phyloP scores from a whole-genome alignment of 805 yeast species.

The Pichia eremophila region DNA sequence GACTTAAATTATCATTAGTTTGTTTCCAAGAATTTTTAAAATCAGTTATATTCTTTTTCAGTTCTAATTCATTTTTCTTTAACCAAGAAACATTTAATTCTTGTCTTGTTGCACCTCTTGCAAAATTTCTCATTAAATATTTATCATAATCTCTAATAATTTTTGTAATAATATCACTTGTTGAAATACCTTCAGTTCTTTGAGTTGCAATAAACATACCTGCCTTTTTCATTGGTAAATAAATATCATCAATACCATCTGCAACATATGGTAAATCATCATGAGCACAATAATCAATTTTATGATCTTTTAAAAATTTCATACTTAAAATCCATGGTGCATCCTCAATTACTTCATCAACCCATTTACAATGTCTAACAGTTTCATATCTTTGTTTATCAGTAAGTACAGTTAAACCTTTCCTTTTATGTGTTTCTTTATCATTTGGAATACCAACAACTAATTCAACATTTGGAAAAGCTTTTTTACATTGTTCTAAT shows the following conservation, averaged over 20 bases:
- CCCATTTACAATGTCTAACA: constrained; percentile 92
- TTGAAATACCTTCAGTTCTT: constrained; percentile 92
- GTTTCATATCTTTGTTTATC: constrained; percentile 88
- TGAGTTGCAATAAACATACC: constrained; percentile 93
- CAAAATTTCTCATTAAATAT: constrained; percentile 92
- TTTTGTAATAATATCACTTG: constrained; percentile 91
- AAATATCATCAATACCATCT: constrained; percentile 83
- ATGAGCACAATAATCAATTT: constrained; percentile 94
- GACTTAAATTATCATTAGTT: constrained; percentile 57
- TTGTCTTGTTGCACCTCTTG: constrained; percentile 93
- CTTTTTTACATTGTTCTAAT: constrained; percentile 90
- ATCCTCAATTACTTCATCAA: constrained; percentile 87
- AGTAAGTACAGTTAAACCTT: constrained; percentile 85
- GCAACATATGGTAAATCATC: constrained; percentile 94
- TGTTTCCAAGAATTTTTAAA: constrained; percentile 80
- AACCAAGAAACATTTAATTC: constrained; percentile 96
- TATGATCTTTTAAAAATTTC: constrained; percentile 67
- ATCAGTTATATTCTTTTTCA: constrained; percentile 81
- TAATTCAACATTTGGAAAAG: constrained; percentile 73
- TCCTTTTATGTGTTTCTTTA: constrained; percentile 79
- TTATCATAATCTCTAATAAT: constrained; percentile 94
- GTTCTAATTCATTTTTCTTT: constrained; percentile 90
- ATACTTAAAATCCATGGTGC: constrained; percentile 95
- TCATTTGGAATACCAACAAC: constrained; percentile 93
- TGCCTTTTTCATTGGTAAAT: constrained; percentile 79